These are phyloP conservation scores for Phaeosphaeria sp. DNA, from an alignment of 2,329 filamentous ascomycete species.

Conservation along the genomic window DNA sequence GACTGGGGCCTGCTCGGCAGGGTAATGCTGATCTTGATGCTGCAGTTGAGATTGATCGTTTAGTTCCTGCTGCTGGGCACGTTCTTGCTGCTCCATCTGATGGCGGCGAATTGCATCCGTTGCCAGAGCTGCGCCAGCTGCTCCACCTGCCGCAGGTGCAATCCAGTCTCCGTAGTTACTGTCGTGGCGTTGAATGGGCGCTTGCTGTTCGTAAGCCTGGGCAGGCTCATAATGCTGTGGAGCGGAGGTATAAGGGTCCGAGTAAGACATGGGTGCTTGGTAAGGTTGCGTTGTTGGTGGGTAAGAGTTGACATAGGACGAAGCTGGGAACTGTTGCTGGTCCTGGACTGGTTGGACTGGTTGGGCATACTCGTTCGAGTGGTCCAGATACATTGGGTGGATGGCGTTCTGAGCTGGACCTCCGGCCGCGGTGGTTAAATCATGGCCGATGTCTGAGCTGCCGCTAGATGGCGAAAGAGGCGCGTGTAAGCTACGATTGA, in stretches of 20 bases:
- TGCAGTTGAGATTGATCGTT: constrained; percentile 18
- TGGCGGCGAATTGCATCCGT: constrained; percentile 41
- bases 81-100: constrained; percentile 36
- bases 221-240: constrained; percentile 7
- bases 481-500: constrained; percentile 84
- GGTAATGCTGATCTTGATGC: constrained; percentile 15
- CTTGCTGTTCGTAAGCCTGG: constrained; percentile 8
- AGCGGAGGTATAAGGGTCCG: constrained; percentile 16
- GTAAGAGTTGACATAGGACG: constrained; percentile 25
- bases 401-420: constrained; percentile 57
- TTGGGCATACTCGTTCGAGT: constrained; percentile 26
- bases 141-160: constrained; percentile 56
- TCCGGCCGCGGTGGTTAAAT: constrained; percentile 66
- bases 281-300: constrained; percentile 16
- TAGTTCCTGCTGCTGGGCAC: constrained; percentile 28
- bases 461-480: constrained; percentile 82
- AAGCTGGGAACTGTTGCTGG: constrained; percentile 18
- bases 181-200: constrained; percentile 37
- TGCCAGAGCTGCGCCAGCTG: constrained; percentile 51
- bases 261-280: constrained; percentile 2
- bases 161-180: constrained; percentile 63
- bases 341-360: constrained; percentile 16
- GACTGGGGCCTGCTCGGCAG: constrained; percentile 5
- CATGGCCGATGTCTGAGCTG: constrained; percentile 71
- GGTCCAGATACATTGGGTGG: constrained; percentile 29